These are phyloP conservation scores for Geranium rotundifolium DNA, from an alignment of 345 rosid species.

Conservation along the genomic window DNA sequence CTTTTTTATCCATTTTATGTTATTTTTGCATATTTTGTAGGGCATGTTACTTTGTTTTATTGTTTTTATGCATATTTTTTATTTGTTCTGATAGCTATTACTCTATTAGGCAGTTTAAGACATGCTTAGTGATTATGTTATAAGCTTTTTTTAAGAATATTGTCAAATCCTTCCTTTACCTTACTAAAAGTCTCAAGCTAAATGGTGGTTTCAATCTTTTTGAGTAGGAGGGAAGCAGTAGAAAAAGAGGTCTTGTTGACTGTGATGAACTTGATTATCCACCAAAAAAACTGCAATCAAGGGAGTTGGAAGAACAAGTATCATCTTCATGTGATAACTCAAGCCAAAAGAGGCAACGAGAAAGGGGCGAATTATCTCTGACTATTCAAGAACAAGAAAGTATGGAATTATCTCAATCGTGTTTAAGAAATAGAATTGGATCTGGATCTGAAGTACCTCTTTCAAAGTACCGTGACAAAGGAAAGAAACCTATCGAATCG, in stretches of 20 bases:
- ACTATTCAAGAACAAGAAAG: background rate
- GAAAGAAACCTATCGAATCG: slow-evolving; percentile 6
- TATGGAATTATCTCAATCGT: slow-evolving; percentile 5
- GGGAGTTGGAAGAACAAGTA: background rate
- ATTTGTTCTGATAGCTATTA: too few species aligned
- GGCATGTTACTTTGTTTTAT: background rate
- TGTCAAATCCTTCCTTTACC: too few species aligned
- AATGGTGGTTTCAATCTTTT: too few species aligned
- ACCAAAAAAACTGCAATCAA: background rate
- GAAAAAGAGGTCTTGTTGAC: too few species aligned
- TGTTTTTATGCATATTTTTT: too few species aligned
- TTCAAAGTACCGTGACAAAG: background rate
- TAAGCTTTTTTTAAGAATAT: too few species aligned
- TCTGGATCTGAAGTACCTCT: slow-evolving; percentile 2
- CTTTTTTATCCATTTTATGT: background rate
- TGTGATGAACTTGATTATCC: too few species aligned
- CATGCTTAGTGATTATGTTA: too few species aligned
- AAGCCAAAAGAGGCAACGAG: slow-evolving; percentile 3
- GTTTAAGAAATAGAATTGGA: background rate
- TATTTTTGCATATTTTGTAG: background rate
- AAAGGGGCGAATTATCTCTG: slow-evolving; percentile 3
- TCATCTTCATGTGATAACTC: background rate
- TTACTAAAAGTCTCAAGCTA: too few species aligned
- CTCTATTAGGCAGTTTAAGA: too few species aligned
- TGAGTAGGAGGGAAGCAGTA: too few species aligned